Conservation (phyloP, 1,284 basidiomycete genomes). For the Sporisorium exsertum region DNA sequence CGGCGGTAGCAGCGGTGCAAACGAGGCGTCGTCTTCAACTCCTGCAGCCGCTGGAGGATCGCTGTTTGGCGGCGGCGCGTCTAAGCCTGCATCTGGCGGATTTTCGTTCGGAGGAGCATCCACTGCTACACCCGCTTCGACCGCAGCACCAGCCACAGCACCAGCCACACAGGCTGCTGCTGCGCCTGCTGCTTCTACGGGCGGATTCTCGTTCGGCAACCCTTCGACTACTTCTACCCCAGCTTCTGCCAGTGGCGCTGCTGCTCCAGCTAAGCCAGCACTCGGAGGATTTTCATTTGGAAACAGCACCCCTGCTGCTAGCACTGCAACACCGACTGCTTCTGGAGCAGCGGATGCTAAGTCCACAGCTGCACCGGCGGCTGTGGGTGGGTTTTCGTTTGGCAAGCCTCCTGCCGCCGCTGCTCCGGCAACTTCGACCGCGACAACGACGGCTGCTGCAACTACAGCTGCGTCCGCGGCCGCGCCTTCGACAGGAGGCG, state of each 20-base stretch:
- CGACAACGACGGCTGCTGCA: slow-evolving; percentile 14
- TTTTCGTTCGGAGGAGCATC: slow-evolving; percentile 52
- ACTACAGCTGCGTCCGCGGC: background rate
- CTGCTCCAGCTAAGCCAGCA: slow-evolving; percentile 48
- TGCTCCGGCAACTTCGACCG: slow-evolving; percentile 10
- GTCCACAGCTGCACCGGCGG: slow-evolving; percentile 50
- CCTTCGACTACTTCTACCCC: slow-evolving; percentile 26
- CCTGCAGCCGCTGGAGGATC: slow-evolving; percentile 15
- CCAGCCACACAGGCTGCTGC: slow-evolving; percentile 4
- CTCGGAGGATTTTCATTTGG: slow-evolving; percentile 39
- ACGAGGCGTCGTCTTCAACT: slow-evolving; percentile 4
- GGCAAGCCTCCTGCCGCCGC: slow-evolving; percentile 42
- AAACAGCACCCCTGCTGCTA: slow-evolving; percentile 3
- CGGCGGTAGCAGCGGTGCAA: slow-evolving; percentile 21
- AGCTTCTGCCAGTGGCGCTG: slow-evolving; percentile 17
- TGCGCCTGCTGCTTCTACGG: slow-evolving; percentile 13
- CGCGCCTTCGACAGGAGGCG: slow-evolving; percentile 9
- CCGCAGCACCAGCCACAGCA: slow-evolving; percentile 50
- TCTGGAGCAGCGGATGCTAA: slow-evolving; percentile 31
- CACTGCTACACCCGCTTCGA: slow-evolving; percentile 16
- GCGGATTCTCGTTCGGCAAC: slow-evolving; percentile 32
- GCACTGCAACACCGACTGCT: slow-evolving; percentile 36
- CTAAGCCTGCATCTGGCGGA: slow-evolving; percentile 52
- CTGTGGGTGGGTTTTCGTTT: slow-evolving; percentile 39
- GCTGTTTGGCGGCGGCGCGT: slow-evolving; percentile 40